Base-by-base conservation (phyloP, 192 early-diverging fungal species). In the Chytriomyces confervae region DNA sequence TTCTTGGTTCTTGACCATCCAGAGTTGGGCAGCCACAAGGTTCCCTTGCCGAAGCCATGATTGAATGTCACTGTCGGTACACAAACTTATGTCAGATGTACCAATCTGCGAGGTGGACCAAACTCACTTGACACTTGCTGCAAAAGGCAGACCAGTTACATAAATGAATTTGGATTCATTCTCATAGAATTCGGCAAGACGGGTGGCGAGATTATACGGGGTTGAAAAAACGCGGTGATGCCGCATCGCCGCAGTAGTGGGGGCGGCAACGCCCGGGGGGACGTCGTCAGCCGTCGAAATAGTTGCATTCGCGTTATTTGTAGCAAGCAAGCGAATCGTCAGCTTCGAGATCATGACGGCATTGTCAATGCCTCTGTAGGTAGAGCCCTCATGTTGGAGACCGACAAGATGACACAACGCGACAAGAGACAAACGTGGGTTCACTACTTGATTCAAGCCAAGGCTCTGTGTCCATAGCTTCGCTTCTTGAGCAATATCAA, bases 401-500 rank as follows among this genome's bases (percentile, higher is more conserved):
- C 86, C 82, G 72, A 91, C 89, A 5, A 80, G 76, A 27, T 84
- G 82, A 78, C 91, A 91, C 76, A 93, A 80, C 62, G 89, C 85
- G 16, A 86, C 82, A 46, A 92, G 77, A 1, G 90, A 91, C 36
- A 84, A 83, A 10, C 79, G 80, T 4, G 43, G 66, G 9, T 20
- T n/a, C 29, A 36, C n/a, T 0, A 62, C 27, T 29, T 77, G 27
- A 47, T 44, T 72, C 73, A 44, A n/a, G 20, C 23, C 44, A 13
- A 16, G 76, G 75, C 66, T 46, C 27, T 74, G 46, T 13, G 16
- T 7, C 29, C 72, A 92, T 7, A 89, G 81, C 50, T 86, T 82
- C 50, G 85, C 86, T 79, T 94, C 92, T 47, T 89, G 84, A 79
- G 86, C 91, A 27, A 92, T 77, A 65, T 92, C 92, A 73, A 92